Percentiles rank a stretch among this genome's conserved stretches.
Evolutionary conservation across 2,329 filamentous ascomycete species (phyloP).

Genomic region (Arthrinium puccinioides): DNA sequence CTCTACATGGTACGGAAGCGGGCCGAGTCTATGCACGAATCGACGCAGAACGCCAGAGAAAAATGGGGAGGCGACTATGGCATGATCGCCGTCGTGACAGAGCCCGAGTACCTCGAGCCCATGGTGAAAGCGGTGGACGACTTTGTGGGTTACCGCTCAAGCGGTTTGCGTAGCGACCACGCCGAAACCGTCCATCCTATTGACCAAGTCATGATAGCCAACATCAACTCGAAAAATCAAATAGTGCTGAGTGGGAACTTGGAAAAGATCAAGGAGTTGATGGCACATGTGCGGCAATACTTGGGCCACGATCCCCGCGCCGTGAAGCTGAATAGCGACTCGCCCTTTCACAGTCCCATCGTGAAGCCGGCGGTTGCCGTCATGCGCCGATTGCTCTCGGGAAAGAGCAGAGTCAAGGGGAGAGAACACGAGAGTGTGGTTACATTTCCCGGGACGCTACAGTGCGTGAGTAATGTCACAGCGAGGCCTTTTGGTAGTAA

Average conservation of each 20-base stretch:
- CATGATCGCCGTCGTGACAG: conserved; percentile 90
- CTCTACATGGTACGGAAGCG: conserved; percentile 69
- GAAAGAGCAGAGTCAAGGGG: conserved; percentile 46
- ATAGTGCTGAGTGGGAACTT: conserved; percentile 89
- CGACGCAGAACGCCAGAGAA: conserved; percentile 58
- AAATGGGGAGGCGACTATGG: conserved; percentile 76
- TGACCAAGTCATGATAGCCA: conserved; percentile 83
- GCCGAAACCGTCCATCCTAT: conserved; percentile 65
- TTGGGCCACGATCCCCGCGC: conserved; percentile 85
- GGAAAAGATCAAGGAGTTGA: conserved; percentile 69
- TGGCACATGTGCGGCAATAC: conserved; percentile 82
- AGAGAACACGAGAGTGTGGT: conserved; percentile 57
- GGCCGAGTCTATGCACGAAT: conserved; percentile 76
- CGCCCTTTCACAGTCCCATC: conserved; percentile 84
- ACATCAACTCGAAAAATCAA: conserved; percentile 93
- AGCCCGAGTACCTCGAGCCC: conserved; percentile 64
- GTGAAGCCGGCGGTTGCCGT: conserved; percentile 78
- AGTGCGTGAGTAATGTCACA: conserved; percentile 81
- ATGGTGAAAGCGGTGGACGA: conserved; percentile 70
- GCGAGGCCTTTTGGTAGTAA: conserved; percentile 69
- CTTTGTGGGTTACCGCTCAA: conserved; percentile 64
- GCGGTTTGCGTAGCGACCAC: conserved; percentile 62
- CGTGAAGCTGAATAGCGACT: conserved; percentile 79
- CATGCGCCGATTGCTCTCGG: conserved; percentile 62
- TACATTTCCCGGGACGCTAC: conserved; percentile 65